Conservation (phyloP, 257 asterid genomes). For the Ilex asprella region DNA sequence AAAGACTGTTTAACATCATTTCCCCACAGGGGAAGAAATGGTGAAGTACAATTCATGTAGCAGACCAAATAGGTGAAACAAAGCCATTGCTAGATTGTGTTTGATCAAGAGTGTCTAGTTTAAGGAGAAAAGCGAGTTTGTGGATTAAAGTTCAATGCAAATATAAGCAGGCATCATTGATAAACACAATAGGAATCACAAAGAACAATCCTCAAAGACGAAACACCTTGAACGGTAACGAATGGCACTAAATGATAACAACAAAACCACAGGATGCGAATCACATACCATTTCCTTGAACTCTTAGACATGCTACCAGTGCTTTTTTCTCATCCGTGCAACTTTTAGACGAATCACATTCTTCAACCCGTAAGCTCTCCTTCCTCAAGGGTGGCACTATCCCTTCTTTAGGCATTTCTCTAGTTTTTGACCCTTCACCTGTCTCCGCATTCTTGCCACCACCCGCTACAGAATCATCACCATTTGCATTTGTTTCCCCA, state of each 20-base stretch:
- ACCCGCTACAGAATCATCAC: constrained; percentile 11
- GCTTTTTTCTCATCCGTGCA: constrained; percentile 59
- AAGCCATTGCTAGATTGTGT: too few species aligned
- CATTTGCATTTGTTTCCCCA: constrained; percentile 15
- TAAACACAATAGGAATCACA: too few species aligned
- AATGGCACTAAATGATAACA: background rate
- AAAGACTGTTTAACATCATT: too few species aligned
- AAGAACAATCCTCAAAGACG: too few species aligned
- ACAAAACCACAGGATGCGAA: background rate
- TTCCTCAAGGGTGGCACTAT: constrained; percentile 22
- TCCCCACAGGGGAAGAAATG: too few species aligned
- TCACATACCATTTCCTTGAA: constrained; percentile 79
- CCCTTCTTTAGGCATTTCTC: constrained; percentile 19
- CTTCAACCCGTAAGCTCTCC: constrained; percentile 31
- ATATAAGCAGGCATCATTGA: too few species aligned
- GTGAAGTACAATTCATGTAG: too few species aligned
- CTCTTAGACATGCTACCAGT: constrained; percentile 77
- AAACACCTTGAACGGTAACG: too few species aligned
- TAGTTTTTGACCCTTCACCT: constrained; percentile 18
- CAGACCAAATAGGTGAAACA: too few species aligned
- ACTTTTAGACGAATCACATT: constrained; percentile 68
- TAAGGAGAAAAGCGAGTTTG: too few species aligned
- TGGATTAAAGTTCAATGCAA: too few species aligned
- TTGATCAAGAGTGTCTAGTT: too few species aligned
- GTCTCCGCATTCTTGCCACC: constrained; percentile 30